A percentile compares a stretch with the other conserved stretches of the same genome.
Conservation (phyloP, 169 alveolate genomes). For the Plasmodium sp. region DNA sequence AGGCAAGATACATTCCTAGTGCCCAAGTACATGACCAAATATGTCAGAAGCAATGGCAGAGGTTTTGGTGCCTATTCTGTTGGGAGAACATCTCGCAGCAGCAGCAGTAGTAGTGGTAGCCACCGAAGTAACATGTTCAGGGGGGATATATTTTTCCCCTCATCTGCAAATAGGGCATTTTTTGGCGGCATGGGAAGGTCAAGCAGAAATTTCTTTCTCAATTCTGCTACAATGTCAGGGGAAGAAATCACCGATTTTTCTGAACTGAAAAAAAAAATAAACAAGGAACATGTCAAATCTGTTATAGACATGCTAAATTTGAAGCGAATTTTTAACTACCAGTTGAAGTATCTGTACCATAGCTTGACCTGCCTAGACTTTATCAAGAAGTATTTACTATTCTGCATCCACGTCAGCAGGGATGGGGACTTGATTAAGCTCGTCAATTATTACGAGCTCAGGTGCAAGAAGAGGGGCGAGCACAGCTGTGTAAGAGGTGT, state of each 20-base stretch:
- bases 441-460: constrained; percentile 16
- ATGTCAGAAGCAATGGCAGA: background rate
- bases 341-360: constrained; percentile 26
- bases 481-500: background rate
- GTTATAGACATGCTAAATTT: constrained; percentile 14
- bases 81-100: background rate
- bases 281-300: constrained; percentile 17
- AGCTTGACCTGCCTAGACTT: constrained; percentile 18
- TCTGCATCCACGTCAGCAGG: constrained; percentile 25
- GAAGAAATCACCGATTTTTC: constrained; percentile 13
- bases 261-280: constrained; percentile 47
- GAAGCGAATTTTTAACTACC: constrained; percentile 42
- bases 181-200: background rate
- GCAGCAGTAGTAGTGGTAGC: background rate
- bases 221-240: background rate
- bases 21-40: constrained; percentile 30
- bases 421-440: constrained; percentile 22
- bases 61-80: background rate
- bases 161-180: constrained; percentile 2
- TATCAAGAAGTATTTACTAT: constrained; percentile 36
- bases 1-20: background rate
- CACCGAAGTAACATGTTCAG: constrained; percentile 1
- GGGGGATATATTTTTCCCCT: background rate
- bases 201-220: background rate
- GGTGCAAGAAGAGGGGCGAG: background rate